Evolutionary conservation across 495 filamentous ascomycete species (phyloP).

Genomic region (Penicillium verhagenii): DNA sequence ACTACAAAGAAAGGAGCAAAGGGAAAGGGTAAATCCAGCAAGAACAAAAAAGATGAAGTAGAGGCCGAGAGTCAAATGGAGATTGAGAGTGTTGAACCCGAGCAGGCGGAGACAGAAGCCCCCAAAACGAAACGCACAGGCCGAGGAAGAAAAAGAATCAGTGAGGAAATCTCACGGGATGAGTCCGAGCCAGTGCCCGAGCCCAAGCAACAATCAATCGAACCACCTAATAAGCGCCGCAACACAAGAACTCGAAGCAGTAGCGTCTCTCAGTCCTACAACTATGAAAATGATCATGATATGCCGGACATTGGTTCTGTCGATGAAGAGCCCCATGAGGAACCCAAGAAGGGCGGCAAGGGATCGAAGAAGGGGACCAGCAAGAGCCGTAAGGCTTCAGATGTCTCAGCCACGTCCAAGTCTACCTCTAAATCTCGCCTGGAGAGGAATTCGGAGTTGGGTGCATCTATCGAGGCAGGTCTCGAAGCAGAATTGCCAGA

Average conservation of each 20-base stretch:
- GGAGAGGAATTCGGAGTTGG: constrained; percentile 64
- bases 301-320: constrained; percentile 23
- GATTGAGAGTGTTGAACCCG: constrained; percentile 25
- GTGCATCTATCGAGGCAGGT: constrained; percentile 66
- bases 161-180: constrained; percentile 58
- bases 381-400: constrained; percentile 53
- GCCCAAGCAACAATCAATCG: constrained; percentile 32
- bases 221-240: constrained; percentile 64
- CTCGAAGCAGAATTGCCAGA: constrained; percentile 41
- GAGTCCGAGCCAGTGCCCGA: constrained; percentile 25
- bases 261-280: constrained; percentile 25
- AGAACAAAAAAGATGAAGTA: constrained; percentile 60
- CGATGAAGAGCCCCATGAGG: constrained; percentile 22
- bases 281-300: constrained; percentile 19
- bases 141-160: constrained; percentile 64
- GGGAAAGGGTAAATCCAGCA: constrained; percentile 37
- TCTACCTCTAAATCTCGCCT: constrained; percentile 33
- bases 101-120: constrained; percentile 26
- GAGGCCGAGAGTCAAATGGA: constrained; percentile 45
- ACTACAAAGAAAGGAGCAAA: constrained; percentile 49
- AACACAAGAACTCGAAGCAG: constrained; percentile 54
- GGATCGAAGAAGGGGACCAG: constrained; percentile 45
- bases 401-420: constrained; percentile 47
- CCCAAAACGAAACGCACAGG: constrained; percentile 44
- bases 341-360: constrained; percentile 39